Conservation (phyloP, 1,284 basidiomycete species). For the Kalmanozyma brasiliensis region DNA sequence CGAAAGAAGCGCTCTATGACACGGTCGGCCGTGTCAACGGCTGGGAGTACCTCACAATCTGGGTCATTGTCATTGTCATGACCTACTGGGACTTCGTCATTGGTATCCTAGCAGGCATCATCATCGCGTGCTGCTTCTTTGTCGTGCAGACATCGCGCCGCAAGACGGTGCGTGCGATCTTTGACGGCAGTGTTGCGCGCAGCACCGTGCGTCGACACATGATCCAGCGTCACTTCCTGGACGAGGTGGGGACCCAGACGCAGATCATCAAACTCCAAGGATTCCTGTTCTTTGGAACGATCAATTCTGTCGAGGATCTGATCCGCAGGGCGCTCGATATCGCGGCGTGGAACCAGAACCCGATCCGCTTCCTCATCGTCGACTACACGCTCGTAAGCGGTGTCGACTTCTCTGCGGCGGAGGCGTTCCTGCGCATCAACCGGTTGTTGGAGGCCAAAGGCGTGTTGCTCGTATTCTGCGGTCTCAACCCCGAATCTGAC, state of each 20-base stretch:
- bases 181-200: slow-evolving; percentile 69
- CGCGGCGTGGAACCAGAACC: slow-evolving; percentile 79
- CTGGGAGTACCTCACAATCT: slow-evolving; percentile 72
- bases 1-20: slow-evolving; percentile 94
- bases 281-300: slow-evolving; percentile 96
- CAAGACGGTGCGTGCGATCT: slow-evolving; percentile 61
- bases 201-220: slow-evolving; percentile 91
- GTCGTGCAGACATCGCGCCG: slow-evolving; percentile 90
- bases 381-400: slow-evolving; percentile 82
- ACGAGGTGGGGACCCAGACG: slow-evolving; percentile 90
- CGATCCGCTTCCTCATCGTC: slow-evolving; percentile 78
- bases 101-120: slow-evolving; percentile 90
- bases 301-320: slow-evolving; percentile 81
- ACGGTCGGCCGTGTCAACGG: slow-evolving; percentile 81
- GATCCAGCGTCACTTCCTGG: slow-evolving; percentile 87
- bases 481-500: slow-evolving; percentile 70
- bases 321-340: slow-evolving; percentile 80
- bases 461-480: slow-evolving; percentile 89
- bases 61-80: slow-evolving; percentile 79
- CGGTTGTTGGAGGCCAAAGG: slow-evolving; percentile 80
- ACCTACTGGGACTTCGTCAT: slow-evolving; percentile 77
- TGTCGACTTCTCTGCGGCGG: slow-evolving; percentile 92
- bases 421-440: slow-evolving; percentile 92
- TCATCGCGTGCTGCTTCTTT: slow-evolving; percentile 93
- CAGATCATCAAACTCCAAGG: slow-evolving; percentile 87